Base-by-base conservation (phyloP, 2,329 filamentous ascomycete genomes). In the Epichloe coenophiala region DNA sequence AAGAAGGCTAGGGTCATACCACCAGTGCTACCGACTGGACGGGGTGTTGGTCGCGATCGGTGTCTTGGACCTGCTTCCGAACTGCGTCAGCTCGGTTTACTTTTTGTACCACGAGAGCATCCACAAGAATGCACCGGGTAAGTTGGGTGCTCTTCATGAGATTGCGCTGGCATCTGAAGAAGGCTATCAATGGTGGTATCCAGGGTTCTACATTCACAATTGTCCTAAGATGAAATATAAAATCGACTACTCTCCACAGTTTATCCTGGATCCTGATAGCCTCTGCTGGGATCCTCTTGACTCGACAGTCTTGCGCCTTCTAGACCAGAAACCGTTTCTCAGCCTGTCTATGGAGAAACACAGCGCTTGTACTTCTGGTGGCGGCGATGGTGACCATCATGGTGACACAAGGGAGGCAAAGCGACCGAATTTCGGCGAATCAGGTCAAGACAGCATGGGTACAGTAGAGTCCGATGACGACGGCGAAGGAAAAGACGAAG, bases 161-260 rank as follows among this genome's bases (percentile, higher is more conserved):
- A 84, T 87, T 54, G 72, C 80, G 0, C 64, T 93, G 31, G 83
- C 86, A 0, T 67, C 74, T 3, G 86, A 91, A 60, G 72, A 71
- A 5, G 82, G 78, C 0, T 89, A 90, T 58, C 69, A 75, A 42
- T 88, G 80, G 72, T 93, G 88, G 76, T 93, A 91, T 66, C 83
- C 76, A 5, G 82, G 87, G 5, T 91, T 81, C 65, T 93, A 91
- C 59, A 91, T 93, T 53, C 86, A 90, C 63, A 80, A 71, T 50
- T 91, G 86, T 59, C 73, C 77, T 49, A 93, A 93, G 70, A 91
- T 93, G 87, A 74, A 75, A 58, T 93, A 93, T 71, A 93, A 93
- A 70, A 84, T 82, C 52, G 83, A 89, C 60, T 93, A 86, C 63
- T 72, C 74, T 11, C 86, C 86, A 1, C 84, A 88, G 60, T 78